Evolutionary conservation across 192 early-diverging fungal species (phyloP).

Genomic region (Coemansia sp.): DNA sequence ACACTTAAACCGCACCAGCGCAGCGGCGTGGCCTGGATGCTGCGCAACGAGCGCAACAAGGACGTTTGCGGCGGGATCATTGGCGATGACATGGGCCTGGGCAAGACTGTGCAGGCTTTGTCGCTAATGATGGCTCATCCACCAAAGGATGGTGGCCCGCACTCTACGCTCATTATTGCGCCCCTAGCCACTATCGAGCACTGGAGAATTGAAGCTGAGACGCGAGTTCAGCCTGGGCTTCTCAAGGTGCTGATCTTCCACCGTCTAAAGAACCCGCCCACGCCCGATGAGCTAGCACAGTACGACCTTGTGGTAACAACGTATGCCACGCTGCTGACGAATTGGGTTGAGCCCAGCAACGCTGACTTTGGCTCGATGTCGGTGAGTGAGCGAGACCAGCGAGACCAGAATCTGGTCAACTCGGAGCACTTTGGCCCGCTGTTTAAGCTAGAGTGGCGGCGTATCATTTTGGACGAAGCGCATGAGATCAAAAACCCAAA

Average conservation of each 20-base stretch:
- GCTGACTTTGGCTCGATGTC: background rate
- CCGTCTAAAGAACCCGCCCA: conserved; percentile 35
- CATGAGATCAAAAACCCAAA: conserved; percentile 61
- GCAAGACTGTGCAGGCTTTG: conserved; percentile 76
- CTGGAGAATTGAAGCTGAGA: conserved; percentile 66
- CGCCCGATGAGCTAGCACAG: conserved; percentile 29
- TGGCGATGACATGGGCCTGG: conserved; percentile 69
- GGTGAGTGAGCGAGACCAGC: background rate
- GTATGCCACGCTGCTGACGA: conserved; percentile 26
- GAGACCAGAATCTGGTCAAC: conserved; percentile 4
- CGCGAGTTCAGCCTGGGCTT: conserved; percentile 52
- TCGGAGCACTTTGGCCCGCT: conserved; percentile 23
- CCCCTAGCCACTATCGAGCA: conserved; percentile 69
- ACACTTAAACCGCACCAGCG: conserved; percentile 58
- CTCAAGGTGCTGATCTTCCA: conserved; percentile 64
- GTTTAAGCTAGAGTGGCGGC: conserved; percentile 45
- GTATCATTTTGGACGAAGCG: conserved; percentile 62
- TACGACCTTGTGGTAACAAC: conserved; percentile 61
- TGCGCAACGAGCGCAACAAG: conserved; percentile 50
- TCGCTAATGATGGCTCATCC: conserved; percentile 56
- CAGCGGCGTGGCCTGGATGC: conserved; percentile 60
- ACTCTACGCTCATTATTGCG: conserved; percentile 66
- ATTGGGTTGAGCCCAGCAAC: background rate
- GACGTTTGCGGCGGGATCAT: conserved; percentile 56
- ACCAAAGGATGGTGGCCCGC: conserved; percentile 21